phyloP scores from a whole-genome alignment of 257 asterid species.

The Petrea volubilis region DNA sequence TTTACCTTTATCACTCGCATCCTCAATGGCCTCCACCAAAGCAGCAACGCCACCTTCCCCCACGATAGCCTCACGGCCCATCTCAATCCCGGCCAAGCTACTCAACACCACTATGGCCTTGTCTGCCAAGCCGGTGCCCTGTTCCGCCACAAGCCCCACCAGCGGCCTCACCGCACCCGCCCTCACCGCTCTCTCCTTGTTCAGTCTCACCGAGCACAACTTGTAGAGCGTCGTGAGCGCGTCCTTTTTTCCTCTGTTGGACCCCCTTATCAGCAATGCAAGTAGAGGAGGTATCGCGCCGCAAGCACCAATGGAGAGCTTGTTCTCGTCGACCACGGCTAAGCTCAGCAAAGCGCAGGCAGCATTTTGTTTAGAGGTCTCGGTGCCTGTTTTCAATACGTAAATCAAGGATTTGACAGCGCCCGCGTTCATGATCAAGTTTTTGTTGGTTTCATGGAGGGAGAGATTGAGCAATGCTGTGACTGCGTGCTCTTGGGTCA shows the following conservation, averaged over 20 bases:
- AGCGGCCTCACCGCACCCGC: constrained; percentile 65
- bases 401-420: constrained; percentile 55
- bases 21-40: constrained; percentile 70
- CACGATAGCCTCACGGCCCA: constrained; percentile 54
- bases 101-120: constrained; percentile 80
- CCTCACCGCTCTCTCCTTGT: constrained; percentile 67
- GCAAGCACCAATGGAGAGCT: constrained; percentile 62
- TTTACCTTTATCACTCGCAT: constrained; percentile 59
- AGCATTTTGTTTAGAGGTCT: constrained; percentile 65
- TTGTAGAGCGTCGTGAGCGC: constrained; percentile 68
- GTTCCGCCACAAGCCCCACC: constrained; percentile 58
- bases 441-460: constrained; percentile 58
- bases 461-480: constrained; percentile 68
- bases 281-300: constrained; percentile 75
- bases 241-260: constrained; percentile 67
- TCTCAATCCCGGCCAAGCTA: constrained; percentile 52
- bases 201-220: constrained; percentile 54
- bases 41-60: constrained; percentile 67
- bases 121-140: constrained; percentile 61
- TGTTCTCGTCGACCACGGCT: constrained; percentile 59
- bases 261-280: constrained; percentile 47
- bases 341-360: constrained; percentile 63
- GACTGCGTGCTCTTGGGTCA: constrained; percentile 69
- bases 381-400: constrained; percentile 65
- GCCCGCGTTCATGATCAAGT: constrained; percentile 38